Conservation (phyloP, 2,329 filamentous ascomycete species). For the Xylaria sp. region DNA sequence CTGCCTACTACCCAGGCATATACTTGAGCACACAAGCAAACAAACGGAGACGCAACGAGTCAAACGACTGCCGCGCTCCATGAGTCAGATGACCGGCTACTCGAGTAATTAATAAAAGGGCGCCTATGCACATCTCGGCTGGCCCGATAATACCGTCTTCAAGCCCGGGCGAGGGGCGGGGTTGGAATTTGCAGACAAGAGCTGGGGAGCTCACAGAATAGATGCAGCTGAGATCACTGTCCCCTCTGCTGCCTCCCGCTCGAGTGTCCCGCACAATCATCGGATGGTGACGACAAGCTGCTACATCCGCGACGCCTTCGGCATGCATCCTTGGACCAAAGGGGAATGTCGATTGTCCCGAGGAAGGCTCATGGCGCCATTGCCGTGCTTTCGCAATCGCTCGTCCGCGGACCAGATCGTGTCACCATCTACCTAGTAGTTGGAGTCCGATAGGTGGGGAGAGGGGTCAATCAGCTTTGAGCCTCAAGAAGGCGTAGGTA, state of each 20-base stretch:
- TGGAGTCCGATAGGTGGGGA: background rate
- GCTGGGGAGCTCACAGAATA: slow-evolving; percentile 12
- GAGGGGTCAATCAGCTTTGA: background rate
- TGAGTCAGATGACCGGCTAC: background rate
- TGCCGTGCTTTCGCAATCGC: background rate
- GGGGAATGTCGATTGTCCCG: slow-evolving; percentile 2
- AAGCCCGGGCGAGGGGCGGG: background rate
- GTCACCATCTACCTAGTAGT: background rate
- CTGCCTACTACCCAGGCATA: background rate
- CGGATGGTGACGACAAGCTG: slow-evolving; percentile 13
- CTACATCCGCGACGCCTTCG: slow-evolving; percentile 14
- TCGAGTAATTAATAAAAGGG: background rate
- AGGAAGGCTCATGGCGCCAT: slow-evolving; percentile 3
- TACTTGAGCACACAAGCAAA: background rate
- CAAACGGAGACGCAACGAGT: background rate
- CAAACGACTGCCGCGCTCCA: background rate
- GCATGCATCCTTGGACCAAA: slow-evolving; percentile 16
- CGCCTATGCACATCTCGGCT: background rate
- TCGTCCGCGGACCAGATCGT: background rate
- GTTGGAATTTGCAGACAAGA: background rate
- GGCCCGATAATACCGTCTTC: background rate
- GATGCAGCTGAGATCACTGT: slow-evolving; percentile 15
- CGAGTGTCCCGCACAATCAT: slow-evolving; percentile 18
- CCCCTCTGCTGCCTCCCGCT: slow-evolving; percentile 21
- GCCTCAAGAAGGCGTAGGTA: background rate